These are phyloP conservation scores for Ganoderma boninense DNA, from an alignment of 1,284 basidiomycete genomes.

Conservation along the genomic window DNA sequence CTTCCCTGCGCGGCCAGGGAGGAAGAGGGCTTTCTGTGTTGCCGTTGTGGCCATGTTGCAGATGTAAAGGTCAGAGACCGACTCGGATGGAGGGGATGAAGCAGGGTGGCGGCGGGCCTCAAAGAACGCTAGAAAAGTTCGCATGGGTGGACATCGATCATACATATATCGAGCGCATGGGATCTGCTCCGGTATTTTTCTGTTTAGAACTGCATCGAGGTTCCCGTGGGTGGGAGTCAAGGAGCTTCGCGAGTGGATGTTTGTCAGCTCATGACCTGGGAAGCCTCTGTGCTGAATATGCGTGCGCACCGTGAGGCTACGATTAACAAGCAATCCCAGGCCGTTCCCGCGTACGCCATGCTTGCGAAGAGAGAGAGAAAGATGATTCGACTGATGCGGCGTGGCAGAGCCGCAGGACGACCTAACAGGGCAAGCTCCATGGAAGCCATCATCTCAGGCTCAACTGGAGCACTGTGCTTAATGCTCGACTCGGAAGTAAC, in stretches of 20 bases:
- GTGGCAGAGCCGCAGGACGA: not conserved
- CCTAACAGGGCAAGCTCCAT: not conserved
- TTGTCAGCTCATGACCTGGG: not conserved
- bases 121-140: not conserved
- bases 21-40: slow-evolving; percentile 38
- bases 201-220: not conserved
- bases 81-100: not conserved
- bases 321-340: slow-evolving; percentile 1
- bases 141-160: not conserved
- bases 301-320: not conserved
- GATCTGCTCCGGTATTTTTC: not conserved
- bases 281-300: not conserved
- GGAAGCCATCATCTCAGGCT: no score
- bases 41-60: not conserved
- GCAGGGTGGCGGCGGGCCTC: not conserved
- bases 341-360: not conserved
- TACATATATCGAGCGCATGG: not conserved
- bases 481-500: no score
- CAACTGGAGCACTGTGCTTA: not conserved
- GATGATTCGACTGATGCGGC: not conserved
- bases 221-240: not conserved
- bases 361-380: not conserved
- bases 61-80: no score
- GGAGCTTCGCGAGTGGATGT: not conserved
- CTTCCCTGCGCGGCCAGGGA: slow-evolving; percentile 29